Conservation (phyloP, 2,329 filamentous ascomycete genomes). For the Catunica adiposa region DNA sequence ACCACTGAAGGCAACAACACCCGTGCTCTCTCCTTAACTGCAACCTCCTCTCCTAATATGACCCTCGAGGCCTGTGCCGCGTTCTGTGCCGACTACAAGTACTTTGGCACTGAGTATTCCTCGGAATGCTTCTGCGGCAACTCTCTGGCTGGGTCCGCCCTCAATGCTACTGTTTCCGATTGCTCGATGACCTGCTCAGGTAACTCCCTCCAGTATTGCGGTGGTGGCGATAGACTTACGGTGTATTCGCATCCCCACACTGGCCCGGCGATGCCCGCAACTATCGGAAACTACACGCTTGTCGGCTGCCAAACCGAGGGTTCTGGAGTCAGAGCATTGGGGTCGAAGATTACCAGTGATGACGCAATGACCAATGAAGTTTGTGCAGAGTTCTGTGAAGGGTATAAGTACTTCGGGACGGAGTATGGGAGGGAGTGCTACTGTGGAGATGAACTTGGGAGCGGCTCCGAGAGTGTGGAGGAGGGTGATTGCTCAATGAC, state of each 20-base stretch:
- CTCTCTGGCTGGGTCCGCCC: conserved; percentile 19
- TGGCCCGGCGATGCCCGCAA: conserved; percentile 21
- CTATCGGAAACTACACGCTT: conserved; percentile 21
- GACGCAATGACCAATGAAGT: conserved; percentile 21
- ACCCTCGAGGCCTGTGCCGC: conserved; percentile 22
- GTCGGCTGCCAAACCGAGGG: conserved; percentile 25
- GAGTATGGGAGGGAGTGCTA: conserved; percentile 26
- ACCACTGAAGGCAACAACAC: conserved; percentile 24
- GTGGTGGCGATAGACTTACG: conserved; percentile 21
- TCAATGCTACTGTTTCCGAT: conserved; percentile 19
- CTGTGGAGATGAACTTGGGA: conserved; percentile 21
- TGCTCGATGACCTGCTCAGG: conserved; percentile 23
- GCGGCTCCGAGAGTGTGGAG: conserved; percentile 19
- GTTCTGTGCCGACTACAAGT: conserved; percentile 24
- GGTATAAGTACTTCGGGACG: conserved; percentile 22
- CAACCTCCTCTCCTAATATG: conserved; percentile 19
- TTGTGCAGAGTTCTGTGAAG: conserved; percentile 22
- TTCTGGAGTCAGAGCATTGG: conserved; percentile 22
- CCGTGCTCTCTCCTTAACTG: conserved; percentile 22
- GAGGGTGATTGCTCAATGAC: conserved; percentile 25
- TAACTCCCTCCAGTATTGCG: conserved; percentile 22
- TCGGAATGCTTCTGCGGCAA: conserved; percentile 25
- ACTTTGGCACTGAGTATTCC: conserved; percentile 27
- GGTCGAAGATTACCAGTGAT: conserved; percentile 16
- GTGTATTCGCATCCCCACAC: conserved; percentile 20